phyloP scores from a whole-genome alignment of 352 stramenopile species.

The Pythium biforme region DNA sequence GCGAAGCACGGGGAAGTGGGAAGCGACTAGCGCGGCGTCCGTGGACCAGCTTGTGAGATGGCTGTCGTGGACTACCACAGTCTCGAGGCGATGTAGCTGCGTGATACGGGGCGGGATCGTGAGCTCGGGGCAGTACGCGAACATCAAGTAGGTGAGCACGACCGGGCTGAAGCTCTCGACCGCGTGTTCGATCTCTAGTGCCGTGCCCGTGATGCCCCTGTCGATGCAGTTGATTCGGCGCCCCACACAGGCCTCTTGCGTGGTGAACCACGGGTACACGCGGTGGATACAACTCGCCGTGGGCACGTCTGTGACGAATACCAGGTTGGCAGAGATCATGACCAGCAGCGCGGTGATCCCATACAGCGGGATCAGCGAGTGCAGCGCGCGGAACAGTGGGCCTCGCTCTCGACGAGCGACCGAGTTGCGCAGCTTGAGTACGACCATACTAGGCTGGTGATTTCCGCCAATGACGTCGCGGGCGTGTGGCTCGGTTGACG shows the following conservation, averaged over 20 bases:
- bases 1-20: not conserved
- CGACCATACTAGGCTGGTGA: not conserved
- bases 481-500: not conserved
- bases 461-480: not conserved
- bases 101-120: constrained; percentile 1
- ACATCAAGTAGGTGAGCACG: not conserved
- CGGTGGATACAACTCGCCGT: constrained; percentile 4
- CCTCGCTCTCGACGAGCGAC: not conserved
- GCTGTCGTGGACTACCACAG: not conserved
- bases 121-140: not conserved
- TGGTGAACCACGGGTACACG: constrained; percentile 21
- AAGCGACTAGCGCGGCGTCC: not conserved
- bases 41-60: not conserved
- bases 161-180: not conserved
- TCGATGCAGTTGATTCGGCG: constrained; percentile 5
- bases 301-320: not conserved
- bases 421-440: not conserved
- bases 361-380: not conserved
- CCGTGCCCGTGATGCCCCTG: not conserved
- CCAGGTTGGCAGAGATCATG: not conserved
- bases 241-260: constrained; percentile 4
- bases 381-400: not conserved
- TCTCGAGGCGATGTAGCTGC: not conserved
- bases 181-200: not conserved
- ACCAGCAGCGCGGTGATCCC: not conserved